Conservation (phyloP, 2,329 filamentous ascomycete species). For the Nemania diffusa region DNA sequence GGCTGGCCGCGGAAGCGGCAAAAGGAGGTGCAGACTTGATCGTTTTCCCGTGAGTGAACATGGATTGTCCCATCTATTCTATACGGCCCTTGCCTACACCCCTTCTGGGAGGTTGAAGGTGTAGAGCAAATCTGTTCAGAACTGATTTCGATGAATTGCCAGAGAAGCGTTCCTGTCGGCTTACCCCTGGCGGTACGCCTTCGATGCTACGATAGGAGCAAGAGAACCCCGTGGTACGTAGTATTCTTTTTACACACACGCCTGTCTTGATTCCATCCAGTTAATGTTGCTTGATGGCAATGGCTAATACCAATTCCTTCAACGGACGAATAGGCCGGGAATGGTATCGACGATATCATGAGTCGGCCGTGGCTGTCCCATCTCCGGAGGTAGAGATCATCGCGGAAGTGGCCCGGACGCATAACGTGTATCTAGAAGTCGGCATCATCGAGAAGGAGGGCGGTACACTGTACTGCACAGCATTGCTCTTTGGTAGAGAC, state of each 20-base stretch:
- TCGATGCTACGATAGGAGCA: conserved; percentile 55
- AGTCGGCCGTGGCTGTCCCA: conserved; percentile 53
- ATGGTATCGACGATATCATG: conserved; percentile 55
- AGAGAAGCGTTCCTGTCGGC: conserved; percentile 56
- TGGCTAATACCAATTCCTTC: conserved; percentile 4
- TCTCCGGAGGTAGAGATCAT: conserved; percentile 52
- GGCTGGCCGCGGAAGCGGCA: conserved; percentile 51
- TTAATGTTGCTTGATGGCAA: background rate
- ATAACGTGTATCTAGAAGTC: conserved; percentile 51
- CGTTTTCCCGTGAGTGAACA: conserved; percentile 52
- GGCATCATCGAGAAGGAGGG: conserved; percentile 56
- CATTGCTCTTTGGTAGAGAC: conserved; percentile 52
- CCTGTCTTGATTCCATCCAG: background rate
- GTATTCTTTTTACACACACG: background rate
- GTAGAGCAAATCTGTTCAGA: background rate
- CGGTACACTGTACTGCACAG: conserved; percentile 55
- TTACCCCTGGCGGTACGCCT: conserved; percentile 56
- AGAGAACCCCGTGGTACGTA: conserved; percentile 52
- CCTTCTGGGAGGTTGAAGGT: background rate
- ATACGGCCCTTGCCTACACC: background rate
- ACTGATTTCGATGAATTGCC: conserved; percentile 6
- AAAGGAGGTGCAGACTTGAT: conserved; percentile 52
- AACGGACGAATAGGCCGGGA: conserved; percentile 47
- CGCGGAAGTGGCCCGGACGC: conserved; percentile 48
- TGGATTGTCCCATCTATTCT: background rate